Base-by-base conservation (phyloP, 139 green algal species). In the Tetratostichococcus sp. region DNA sequence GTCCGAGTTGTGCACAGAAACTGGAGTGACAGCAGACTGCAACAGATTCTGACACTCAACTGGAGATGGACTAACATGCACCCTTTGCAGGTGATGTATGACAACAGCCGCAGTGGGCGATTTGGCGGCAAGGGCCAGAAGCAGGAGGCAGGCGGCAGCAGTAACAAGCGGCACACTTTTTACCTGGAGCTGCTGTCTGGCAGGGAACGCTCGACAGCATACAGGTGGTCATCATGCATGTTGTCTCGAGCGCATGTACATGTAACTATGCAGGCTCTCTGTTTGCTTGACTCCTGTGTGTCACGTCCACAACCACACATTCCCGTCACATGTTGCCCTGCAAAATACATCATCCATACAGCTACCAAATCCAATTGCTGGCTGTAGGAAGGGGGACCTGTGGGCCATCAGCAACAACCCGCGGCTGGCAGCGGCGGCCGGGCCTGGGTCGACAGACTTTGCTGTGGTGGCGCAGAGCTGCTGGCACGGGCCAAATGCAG, bases 401-500 rank as follows among this genome's bases (percentile, higher is more conserved):
- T 94, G 89, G 89, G 67, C 93, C 26, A 8, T 94, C 11, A 85
- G 86, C 74, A 88, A 50, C 71, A n/a, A 77, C 23, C 79, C 87
- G 4, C 70, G 43, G 28, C 34, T 75, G 31, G 42, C 34, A 34
- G 66, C 39, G 2, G 22, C 2, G 22, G 67, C 71, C n/a, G 79
- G 77, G 50, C 80, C 72, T 28, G 66, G 31, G 30, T 19, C 30
- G 0, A 68, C 50, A 35, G 69, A 77, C 25, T 90, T 80, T 80
- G 14, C 73, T 8, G 35, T 68, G 1, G 28, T 88, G n/a, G 80
- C 73, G 0, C 66, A 76, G 59, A 79, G 43, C 71, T 74, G 87
- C 35, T 96, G 91, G 91, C 88, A 94, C 79, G 91, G 88, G 0
- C 91, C 91, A 17, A 91, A 94, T 80, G 73, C 87, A 26, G 91